These are phyloP conservation scores for Escallonia rubra DNA, from an alignment of 129 eudicot genomes.

Conservation along the genomic window DNA sequence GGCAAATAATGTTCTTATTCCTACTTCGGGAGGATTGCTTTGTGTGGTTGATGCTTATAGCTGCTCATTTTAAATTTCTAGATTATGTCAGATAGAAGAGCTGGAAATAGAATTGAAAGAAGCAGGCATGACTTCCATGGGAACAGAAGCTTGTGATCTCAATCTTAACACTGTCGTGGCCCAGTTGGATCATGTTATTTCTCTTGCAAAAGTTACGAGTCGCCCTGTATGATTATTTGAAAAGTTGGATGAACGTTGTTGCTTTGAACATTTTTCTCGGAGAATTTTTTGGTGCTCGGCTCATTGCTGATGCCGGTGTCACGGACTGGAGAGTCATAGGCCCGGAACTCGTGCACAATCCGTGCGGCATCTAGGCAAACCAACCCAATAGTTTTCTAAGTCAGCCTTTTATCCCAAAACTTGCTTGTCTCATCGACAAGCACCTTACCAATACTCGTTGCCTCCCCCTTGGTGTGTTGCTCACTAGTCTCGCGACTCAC, in stretches of 20 bases:
- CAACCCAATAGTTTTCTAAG: no score
- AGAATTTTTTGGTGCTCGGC: slow-evolving; percentile 60
- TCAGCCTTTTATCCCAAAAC: no score
- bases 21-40: no score
- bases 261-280: slow-evolving; percentile 62
- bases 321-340: no score
- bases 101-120: slow-evolving; percentile 55
- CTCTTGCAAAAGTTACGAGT: slow-evolving; percentile 52
- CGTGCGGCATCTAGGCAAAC: no score
- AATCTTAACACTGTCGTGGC: slow-evolving; percentile 49
- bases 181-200: slow-evolving; percentile 53
- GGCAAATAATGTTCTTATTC: no score
- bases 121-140: slow-evolving; percentile 58
- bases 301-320: slow-evolving; percentile 56
- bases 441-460: no score
- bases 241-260: slow-evolving; percentile 55
- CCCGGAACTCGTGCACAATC: no score
- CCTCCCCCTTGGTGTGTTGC: no score
- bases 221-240: slow-evolving; percentile 48
- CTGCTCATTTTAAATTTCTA: slow-evolving; percentile 1
- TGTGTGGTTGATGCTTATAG: not conserved
- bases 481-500: no score
- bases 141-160: slow-evolving; percentile 63
- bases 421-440: no score
- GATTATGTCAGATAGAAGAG: slow-evolving; percentile 58